phyloP scores from a whole-genome alignment of 257 asterid genomes.

The Agastache rugosa region DNA sequence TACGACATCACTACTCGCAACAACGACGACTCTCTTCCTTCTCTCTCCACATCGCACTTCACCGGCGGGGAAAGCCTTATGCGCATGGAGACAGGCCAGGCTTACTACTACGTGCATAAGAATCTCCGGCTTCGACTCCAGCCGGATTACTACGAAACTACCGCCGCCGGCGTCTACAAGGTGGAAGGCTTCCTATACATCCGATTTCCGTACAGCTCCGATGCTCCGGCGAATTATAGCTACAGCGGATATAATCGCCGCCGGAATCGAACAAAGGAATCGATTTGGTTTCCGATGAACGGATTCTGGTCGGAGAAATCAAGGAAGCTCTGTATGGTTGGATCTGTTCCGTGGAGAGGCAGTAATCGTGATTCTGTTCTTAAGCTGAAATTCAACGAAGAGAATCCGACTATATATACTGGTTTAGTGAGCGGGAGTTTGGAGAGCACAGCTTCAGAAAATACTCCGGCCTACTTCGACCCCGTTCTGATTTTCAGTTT shows the following conservation, averaged over 20 bases:
- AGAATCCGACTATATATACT: constrained; percentile 44
- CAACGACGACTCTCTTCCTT: background rate
- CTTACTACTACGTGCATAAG: background rate
- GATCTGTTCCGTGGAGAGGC: constrained; percentile 44
- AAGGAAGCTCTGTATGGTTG: constrained; percentile 73
- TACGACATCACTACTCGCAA: constrained; percentile 23
- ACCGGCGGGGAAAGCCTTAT: constrained; percentile 38
- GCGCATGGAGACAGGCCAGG: background rate
- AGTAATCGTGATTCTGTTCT: constrained; percentile 52
- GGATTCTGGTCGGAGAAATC: constrained; percentile 72
- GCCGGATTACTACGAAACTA: constrained; percentile 41
- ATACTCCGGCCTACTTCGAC: constrained; percentile 48
- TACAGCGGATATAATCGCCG: constrained; percentile 37
- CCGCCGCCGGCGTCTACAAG: constrained; percentile 40
- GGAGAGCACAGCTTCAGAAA: constrained; percentile 42
- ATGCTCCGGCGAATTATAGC: background rate
- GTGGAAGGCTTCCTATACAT: constrained; percentile 47
- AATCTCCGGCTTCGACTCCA: constrained; percentile 34
- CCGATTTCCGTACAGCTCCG: constrained; percentile 13
- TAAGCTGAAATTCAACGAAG: constrained; percentile 44
- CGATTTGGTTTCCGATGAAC: constrained; percentile 42
- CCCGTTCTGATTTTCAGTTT: constrained; percentile 50
- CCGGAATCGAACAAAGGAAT: background rate
- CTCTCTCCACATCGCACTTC: constrained; percentile 15
- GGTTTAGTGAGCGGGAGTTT: constrained; percentile 55